A percentile compares a stretch with the other conserved stretches of the same genome.
phyloP scores from a whole-genome alignment of 352 stramenopile genomes.

The Pythium grandisporangium region DNA sequence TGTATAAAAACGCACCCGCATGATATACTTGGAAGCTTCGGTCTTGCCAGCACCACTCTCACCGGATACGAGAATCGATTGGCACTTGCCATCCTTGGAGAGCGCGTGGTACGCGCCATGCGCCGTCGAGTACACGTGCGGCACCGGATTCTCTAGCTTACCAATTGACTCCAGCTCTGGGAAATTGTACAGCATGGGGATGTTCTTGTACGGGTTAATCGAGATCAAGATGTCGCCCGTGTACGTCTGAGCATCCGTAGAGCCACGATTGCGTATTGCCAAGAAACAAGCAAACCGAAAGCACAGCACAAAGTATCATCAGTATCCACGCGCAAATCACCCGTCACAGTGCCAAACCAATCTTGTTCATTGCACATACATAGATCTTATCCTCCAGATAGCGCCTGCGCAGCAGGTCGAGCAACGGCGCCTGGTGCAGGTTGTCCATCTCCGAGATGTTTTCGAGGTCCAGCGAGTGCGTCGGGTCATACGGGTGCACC shows the following conservation, averaged over 20 bases:
- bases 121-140: constrained; percentile 80
- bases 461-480: constrained; percentile 79
- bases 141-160: constrained; percentile 79
- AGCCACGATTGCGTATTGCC: too few species aligned
- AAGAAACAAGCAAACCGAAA: too few species aligned
- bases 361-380: constrained; percentile 14
- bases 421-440: constrained; percentile 85
- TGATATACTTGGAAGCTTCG: constrained; percentile 88
- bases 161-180: constrained; percentile 81
- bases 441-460: constrained; percentile 94
- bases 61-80: constrained; percentile 83
- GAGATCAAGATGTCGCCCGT: constrained; percentile 94
- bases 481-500: constrained; percentile 87
- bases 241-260: too few species aligned
- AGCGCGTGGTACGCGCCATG: constrained; percentile 79
- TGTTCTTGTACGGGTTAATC: constrained; percentile 96
- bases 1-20: constrained; percentile 45
- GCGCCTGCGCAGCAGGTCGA: constrained; percentile 79
- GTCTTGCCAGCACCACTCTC: constrained; percentile 86
- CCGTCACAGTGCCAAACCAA: not conserved
- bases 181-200: constrained; percentile 89
- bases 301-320: not conserved
- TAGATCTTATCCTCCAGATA: constrained; percentile 93
- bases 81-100: constrained; percentile 67
- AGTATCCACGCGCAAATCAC: too few species aligned